Percentiles rank a stretch among this genome's conserved stretches.
These are phyloP conservation scores for Talaromyces sp. DNA, from an alignment of 2,329 filamentous ascomycete species.

Conservation along the genomic window DNA sequence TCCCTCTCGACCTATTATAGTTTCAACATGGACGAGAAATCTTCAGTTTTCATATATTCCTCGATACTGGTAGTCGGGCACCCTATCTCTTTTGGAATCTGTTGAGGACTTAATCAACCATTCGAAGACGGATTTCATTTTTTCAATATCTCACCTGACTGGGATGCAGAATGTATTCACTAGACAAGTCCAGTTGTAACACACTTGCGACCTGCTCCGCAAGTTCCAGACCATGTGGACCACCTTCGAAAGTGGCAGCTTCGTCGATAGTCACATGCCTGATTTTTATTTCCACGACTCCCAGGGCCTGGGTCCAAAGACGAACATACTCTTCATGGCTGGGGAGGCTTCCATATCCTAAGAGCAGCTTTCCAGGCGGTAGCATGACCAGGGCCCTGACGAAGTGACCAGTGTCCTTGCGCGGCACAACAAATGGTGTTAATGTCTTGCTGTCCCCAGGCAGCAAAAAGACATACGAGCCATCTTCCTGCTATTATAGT, in stretches of 20 bases:
- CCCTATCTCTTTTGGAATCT: background rate
- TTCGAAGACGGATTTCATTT: background rate
- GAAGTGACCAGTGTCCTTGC: background rate
- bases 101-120: background rate
- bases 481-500: background rate
- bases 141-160: background rate
- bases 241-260: background rate
- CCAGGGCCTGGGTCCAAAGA: background rate
- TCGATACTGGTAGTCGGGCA: background rate
- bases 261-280: background rate
- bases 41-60: conserved; percentile 4
- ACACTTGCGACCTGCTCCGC: background rate
- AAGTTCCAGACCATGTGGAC: background rate
- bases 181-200: background rate
- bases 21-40: background rate
- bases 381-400: background rate
- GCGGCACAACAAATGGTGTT: background rate
- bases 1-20: background rate
- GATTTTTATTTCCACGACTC: background rate
- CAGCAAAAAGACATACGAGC: background rate
- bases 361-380: background rate
- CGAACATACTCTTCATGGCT: background rate
- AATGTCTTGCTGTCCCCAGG: background rate
- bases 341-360: background rate
- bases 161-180: background rate